A percentile compares a stretch with the other conserved stretches of the same genome.
Conservation (phyloP, 306 rosid species). For the Vigna reflexopilosa region DNA sequence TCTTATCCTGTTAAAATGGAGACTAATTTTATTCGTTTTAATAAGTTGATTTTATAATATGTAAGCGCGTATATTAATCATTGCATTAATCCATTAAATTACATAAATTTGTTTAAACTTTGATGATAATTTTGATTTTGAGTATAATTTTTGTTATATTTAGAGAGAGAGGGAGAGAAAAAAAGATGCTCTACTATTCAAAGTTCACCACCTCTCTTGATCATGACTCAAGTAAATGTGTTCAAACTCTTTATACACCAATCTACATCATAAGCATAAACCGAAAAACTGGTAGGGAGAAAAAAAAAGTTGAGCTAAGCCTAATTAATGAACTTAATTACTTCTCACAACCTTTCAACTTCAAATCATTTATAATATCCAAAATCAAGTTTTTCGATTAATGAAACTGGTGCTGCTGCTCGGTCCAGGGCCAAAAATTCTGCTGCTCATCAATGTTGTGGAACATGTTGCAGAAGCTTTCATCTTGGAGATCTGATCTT, state of each 20-base stretch:
- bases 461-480: slow-evolving; percentile 76
- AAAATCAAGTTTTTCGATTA: slow-evolving; percentile 42
- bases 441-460: slow-evolving; percentile 73
- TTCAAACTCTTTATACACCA: slow-evolving; percentile 65
- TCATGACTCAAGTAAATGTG: slow-evolving; percentile 55
- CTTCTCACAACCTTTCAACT: neutral
- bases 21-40: too few species aligned
- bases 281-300: slow-evolving; percentile 28
- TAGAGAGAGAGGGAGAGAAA: neutral
- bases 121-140: too few species aligned
- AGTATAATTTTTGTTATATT: too few species aligned
- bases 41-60: too few species aligned
- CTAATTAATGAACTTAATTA: slow-evolving; percentile 34
- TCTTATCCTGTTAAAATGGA: too few species aligned
- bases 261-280: slow-evolving; percentile 52
- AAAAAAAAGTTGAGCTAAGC: slow-evolving; percentile 19
- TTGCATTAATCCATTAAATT: too few species aligned
- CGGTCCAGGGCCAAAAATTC: slow-evolving; percentile 89
- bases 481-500: slow-evolving; percentile 75
- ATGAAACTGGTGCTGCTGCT: slow-evolving; percentile 68
- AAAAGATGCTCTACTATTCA: slow-evolving; percentile 56
- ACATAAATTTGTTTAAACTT: too few species aligned
- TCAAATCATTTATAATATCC: slow-evolving; percentile 9
- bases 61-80: too few species aligned
- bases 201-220: slow-evolving; percentile 52